A percentile compares a stretch with the other conserved stretches of the same genome.
phyloP scores from a whole-genome alignment of 2,329 filamentous ascomycete genomes.

The Pezicula neosporulosa region DNA sequence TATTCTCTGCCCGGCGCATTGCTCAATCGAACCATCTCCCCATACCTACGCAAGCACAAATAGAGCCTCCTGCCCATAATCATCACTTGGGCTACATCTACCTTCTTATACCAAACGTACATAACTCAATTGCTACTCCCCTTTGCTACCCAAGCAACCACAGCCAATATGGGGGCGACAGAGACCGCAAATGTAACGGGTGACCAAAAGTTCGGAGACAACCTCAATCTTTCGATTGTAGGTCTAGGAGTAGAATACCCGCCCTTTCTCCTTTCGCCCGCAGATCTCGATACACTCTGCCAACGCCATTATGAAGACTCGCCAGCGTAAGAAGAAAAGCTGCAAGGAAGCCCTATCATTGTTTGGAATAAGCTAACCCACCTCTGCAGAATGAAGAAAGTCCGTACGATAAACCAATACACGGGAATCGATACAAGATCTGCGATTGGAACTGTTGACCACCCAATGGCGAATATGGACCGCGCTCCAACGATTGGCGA shows the following conservation, averaged over 20 bases:
- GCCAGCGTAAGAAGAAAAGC: constrained; percentile 46
- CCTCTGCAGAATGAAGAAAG: constrained; percentile 53
- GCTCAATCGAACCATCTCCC: too few species aligned
- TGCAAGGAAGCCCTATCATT: not conserved
- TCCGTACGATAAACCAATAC: constrained; percentile 59
- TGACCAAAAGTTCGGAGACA: constrained; percentile 34
- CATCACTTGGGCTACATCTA: too few species aligned
- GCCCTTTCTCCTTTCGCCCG: constrained; percentile 46
- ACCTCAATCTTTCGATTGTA: constrained; percentile 57
- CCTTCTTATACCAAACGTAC: too few species aligned
- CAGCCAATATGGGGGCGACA: not conserved
- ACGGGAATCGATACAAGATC: constrained; percentile 63
- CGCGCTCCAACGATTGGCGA: constrained; percentile 51
- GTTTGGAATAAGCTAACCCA: constrained; percentile 1
- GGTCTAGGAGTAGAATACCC: constrained; percentile 60
- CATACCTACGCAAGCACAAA: too few species aligned
- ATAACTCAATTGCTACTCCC: not conserved
- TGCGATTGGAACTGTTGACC: constrained; percentile 57
- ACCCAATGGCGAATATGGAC: constrained; percentile 57
- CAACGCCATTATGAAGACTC: constrained; percentile 57
- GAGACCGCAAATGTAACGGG: constrained; percentile 10
- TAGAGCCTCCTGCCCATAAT: too few species aligned
- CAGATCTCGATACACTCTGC: constrained; percentile 48
- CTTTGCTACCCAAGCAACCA: not conserved
- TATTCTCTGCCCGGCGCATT: too few species aligned